Conservation (phyloP, 2,329 filamentous ascomycete species). For the Ilyonectria robusta region DNA sequence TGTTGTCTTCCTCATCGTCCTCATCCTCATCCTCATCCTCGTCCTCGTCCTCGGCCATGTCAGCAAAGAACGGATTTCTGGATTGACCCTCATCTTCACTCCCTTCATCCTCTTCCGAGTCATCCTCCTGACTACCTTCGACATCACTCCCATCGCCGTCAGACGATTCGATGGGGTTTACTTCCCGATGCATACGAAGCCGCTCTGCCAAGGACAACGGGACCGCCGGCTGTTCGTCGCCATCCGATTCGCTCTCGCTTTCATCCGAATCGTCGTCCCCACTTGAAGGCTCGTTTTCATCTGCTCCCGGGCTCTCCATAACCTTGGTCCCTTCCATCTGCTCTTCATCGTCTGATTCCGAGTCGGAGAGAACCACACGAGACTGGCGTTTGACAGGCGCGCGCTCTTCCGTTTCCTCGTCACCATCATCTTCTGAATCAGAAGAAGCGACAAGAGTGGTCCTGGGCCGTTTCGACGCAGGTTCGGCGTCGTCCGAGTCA, state of each 20-base stretch:
- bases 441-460: conserved; percentile 33
- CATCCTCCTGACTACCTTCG: conserved; percentile 32
- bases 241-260: conserved; percentile 21
- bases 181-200: conserved; percentile 15
- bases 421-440: conserved; percentile 41
- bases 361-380: conserved; percentile 18
- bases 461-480: conserved; percentile 45
- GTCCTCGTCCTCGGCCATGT: conserved; percentile 54
- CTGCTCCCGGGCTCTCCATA: conserved; percentile 22
- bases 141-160: conserved; percentile 21
- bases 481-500: conserved; percentile 28
- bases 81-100: conserved; percentile 40
- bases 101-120: conserved; percentile 35
- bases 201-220: conserved; percentile 21
- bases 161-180: conserved; percentile 14
- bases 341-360: conserved; percentile 17
- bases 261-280: conserved; percentile 8
- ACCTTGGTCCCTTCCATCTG: conserved; percentile 38
- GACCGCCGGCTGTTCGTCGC: conserved; percentile 19
- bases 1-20: conserved; percentile 41
- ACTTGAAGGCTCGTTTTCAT: conserved; percentile 17
- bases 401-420: conserved; percentile 4
- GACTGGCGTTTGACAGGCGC: background rate
- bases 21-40: conserved; percentile 50
- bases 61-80: conserved; percentile 47